These are phyloP conservation scores for Areca catechu DNA, from an alignment of 176 grass and related monocot species.

Conservation along the genomic window DNA sequence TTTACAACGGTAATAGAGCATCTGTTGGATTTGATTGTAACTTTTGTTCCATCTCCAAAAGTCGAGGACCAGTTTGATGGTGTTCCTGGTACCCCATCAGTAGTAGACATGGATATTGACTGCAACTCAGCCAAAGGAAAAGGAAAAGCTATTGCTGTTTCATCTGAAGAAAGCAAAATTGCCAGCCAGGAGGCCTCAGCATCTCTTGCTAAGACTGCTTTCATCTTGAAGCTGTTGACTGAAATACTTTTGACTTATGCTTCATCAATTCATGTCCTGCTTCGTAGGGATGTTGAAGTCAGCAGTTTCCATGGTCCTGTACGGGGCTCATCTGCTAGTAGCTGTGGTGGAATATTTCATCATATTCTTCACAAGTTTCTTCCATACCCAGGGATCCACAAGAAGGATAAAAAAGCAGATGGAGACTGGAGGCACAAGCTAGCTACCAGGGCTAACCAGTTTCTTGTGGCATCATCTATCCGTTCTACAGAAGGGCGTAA, in stretches of 20 bases:
- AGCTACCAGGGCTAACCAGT: constrained; percentile 70
- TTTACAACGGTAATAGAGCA: constrained; percentile 84
- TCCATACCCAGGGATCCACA: constrained; percentile 52
- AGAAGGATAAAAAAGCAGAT: constrained; percentile 94
- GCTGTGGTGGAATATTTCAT: constrained; percentile 56
- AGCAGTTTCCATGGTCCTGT: constrained; percentile 35
- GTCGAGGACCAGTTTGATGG: constrained; percentile 47
- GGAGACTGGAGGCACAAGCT: constrained; percentile 95
- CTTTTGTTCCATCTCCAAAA: constrained; percentile 51
- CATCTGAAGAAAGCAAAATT: constrained; percentile 53
- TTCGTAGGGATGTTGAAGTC: constrained; percentile 72
- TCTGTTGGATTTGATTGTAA: constrained; percentile 64
- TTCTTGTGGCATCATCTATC: constrained; percentile 91
- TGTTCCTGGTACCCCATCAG: constrained; percentile 23
- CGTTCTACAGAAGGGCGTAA: constrained; percentile 72
- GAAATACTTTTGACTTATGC: constrained; percentile 91
- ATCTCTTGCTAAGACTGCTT: constrained; percentile 74
- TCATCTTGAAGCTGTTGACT: constrained; percentile 79
- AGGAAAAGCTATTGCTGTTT: constrained; percentile 68
- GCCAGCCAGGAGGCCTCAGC: constrained; percentile 60
- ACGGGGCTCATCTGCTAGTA: constrained; percentile 19
- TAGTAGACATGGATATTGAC: constrained; percentile 92
- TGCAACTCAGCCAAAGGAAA: constrained; percentile 72
- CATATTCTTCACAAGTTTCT: constrained; percentile 87
- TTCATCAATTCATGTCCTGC: constrained; percentile 81